These are phyloP conservation scores for Tetragonia tetragonoides DNA, from an alignment of 148 eudicot species.

Conservation along the genomic window DNA sequence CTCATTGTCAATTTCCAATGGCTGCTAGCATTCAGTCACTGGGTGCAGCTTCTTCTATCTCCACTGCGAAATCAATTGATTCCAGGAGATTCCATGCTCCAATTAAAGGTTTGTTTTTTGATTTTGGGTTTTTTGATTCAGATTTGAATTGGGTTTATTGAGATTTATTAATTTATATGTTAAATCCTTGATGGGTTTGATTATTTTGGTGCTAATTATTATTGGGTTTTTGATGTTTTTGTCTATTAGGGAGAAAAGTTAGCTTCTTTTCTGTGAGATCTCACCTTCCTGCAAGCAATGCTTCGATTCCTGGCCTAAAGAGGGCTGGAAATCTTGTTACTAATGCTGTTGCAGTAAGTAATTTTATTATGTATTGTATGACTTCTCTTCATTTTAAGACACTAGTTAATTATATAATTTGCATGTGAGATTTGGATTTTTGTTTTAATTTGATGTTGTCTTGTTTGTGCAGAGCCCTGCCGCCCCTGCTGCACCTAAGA, in stretches of 20 bases:
- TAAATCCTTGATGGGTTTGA: neutral
- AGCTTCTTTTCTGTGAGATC: constrained; percentile 34
- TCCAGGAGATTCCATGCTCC: constrained; percentile 26
- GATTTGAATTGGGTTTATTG: neutral
- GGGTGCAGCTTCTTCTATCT: constrained; percentile 50
- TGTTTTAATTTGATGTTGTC: neutral
- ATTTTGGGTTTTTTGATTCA: neutral
- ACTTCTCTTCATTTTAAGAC: neutral
- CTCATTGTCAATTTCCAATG: constrained; percentile 22
- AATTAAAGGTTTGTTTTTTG: constrained; percentile 3
- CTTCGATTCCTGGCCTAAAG: constrained; percentile 23
- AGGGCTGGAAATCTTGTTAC: constrained; percentile 32
- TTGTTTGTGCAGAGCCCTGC: constrained; percentile 8
- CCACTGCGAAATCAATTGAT: constrained; percentile 28
- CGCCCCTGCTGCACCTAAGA: constrained; percentile 1
- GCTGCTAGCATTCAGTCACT: constrained; percentile 44
- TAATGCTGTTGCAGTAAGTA: constrained; percentile 61
- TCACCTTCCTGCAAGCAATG: constrained; percentile 29
- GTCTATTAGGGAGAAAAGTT: constrained; percentile 37
- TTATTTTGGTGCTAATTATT: neutral
- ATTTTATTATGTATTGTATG: neutral
- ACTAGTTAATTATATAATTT: neutral
- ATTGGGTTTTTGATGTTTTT: constrained; percentile 1
- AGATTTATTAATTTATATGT: neutral
- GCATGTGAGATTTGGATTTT: neutral